Conservation (phyloP, 1,284 basidiomycete genomes). For the Ganoderma lucidum region DNA sequence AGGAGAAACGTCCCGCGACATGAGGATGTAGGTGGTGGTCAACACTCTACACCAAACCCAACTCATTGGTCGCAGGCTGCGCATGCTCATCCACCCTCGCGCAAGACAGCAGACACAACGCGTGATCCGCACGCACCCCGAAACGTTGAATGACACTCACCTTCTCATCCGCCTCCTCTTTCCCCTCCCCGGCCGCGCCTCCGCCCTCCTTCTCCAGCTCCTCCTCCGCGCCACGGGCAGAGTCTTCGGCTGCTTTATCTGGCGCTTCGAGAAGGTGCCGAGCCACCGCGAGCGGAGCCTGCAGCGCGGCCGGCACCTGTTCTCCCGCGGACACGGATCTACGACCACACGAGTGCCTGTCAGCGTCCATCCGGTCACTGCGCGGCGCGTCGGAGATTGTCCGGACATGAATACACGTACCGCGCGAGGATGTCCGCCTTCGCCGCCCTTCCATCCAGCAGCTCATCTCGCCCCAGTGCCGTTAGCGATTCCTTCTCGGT, state of each 20-base stretch:
- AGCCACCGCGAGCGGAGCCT: conserved; percentile 68
- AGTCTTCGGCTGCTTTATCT: conserved; percentile 35
- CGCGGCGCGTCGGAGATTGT: conserved; percentile 15
- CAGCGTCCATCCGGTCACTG: conserved; percentile 8
- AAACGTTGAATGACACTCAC: conserved; percentile 33
- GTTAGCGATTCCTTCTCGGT: conserved; percentile 81
- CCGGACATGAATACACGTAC: conserved; percentile 47
- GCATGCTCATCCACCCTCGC: not conserved
- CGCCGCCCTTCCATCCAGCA: conserved; percentile 70
- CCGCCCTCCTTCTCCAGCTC: conserved; percentile 43
- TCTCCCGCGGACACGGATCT: conserved; percentile 56
- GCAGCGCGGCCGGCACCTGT: conserved; percentile 66
- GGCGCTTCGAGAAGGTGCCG: conserved; percentile 59
- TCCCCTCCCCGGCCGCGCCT: conserved; percentile 36
- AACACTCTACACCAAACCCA: not conserved
- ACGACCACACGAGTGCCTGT: conserved; percentile 7
- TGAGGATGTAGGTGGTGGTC: too few relatives aligned
- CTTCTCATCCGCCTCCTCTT: conserved; percentile 37
- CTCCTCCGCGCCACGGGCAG: conserved; percentile 37
- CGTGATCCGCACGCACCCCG: conserved; percentile 1
- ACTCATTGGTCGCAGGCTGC: not conserved
- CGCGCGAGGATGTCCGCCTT: conserved; percentile 71
- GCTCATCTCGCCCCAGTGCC: conserved; percentile 72
- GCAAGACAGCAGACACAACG: not conserved
- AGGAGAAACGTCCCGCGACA: too few relatives aligned